A percentile compares a stretch with the other conserved stretches of the same genome.
phyloP scores from a whole-genome alignment of 768 basidiomycete genomes.

The Leccinum obscurum region DNA sequence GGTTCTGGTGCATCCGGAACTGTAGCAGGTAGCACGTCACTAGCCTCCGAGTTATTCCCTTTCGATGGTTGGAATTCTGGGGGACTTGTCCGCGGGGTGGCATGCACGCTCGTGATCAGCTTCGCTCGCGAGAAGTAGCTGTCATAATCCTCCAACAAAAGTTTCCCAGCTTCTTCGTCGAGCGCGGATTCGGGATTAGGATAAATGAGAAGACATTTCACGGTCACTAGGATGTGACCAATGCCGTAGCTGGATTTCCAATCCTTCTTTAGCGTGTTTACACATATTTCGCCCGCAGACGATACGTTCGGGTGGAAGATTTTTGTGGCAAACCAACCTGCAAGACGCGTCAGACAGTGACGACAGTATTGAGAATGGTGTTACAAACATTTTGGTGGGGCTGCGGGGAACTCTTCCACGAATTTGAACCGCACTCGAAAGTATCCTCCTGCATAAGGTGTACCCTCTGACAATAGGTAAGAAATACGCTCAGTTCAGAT shows the following conservation, averaged over 20 bases:
- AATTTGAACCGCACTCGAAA: slow-evolving; percentile 82
- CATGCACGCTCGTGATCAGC: slow-evolving; percentile 90
- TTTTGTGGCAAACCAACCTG: slow-evolving; percentile 91
- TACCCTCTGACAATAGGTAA: slow-evolving; percentile 45
- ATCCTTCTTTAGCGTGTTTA: slow-evolving; percentile 96
- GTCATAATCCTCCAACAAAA: slow-evolving; percentile 86
- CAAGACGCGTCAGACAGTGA: slow-evolving; percentile 7
- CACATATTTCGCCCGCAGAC: slow-evolving; percentile 87
- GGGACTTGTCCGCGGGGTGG: slow-evolving; percentile 74
- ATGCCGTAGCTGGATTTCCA: slow-evolving; percentile 94
- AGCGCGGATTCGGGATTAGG: slow-evolving; percentile 96
- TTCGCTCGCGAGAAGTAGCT: slow-evolving; percentile 84
- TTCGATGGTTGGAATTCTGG: slow-evolving; percentile 64
- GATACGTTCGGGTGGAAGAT: slow-evolving; percentile 99
- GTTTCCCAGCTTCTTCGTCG: slow-evolving; percentile 94
- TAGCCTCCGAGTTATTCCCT: slow-evolving; percentile 23
- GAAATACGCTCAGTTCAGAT: slow-evolving; percentile 9
- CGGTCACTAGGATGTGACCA: slow-evolving; percentile 85
- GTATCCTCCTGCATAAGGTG: slow-evolving; percentile 73
- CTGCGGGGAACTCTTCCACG: slow-evolving; percentile 90
- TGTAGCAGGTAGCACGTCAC: slow-evolving; percentile 15
- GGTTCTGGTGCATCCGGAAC: slow-evolving; percentile 24
- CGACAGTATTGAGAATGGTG: background rate
- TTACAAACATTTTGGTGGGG: slow-evolving; percentile 83
- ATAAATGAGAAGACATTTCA: slow-evolving; percentile 94